Conservation (phyloP, 352 stramenopile genomes). For the Pythium dissotocum region DNA sequence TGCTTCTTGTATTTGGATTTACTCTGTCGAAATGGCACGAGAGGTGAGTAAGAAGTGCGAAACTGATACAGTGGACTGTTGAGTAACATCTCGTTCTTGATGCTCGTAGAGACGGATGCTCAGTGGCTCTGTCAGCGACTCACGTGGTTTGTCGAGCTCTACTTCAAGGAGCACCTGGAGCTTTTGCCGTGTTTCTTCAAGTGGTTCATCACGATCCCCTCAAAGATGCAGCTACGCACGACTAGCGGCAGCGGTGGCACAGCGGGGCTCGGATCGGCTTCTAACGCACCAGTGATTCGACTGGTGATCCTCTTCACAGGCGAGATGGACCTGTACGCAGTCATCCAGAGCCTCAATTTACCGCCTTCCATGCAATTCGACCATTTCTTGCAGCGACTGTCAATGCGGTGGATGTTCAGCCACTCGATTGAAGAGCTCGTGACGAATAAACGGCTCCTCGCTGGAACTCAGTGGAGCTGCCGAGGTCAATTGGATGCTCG, state of each 20-base stretch:
- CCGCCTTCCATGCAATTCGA: conserved; percentile 66
- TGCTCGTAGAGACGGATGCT: conserved; percentile 45
- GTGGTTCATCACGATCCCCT: conserved; percentile 60
- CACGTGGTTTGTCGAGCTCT: conserved; percentile 58
- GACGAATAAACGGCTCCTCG: conserved; percentile 54
- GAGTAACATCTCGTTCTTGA: background rate
- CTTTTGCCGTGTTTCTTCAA: conserved; percentile 60
- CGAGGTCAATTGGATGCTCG: conserved; percentile 54
- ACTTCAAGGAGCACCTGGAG: conserved; percentile 58
- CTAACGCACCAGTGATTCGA: conserved; percentile 42
- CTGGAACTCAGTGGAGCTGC: conserved; percentile 51
- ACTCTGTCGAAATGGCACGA: conserved; percentile 45
- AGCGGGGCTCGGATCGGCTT: conserved; percentile 6
- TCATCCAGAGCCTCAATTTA: conserved; percentile 53
- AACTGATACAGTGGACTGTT: too few species aligned
- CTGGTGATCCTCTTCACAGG: conserved; percentile 68
- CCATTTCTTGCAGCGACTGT: conserved; percentile 51
- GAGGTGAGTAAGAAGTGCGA: conserved; percentile 34
- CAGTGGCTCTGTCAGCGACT: conserved; percentile 42
- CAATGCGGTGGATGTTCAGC: conserved; percentile 45
- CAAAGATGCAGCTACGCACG: conserved; percentile 51
- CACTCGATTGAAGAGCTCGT: conserved; percentile 63
- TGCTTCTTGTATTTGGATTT: conserved; percentile 73
- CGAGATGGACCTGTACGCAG: conserved; percentile 55
- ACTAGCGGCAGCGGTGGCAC: conserved; percentile 20